Evolutionary conservation across 2,329 filamentous ascomycete genomes (phyloP).

Genomic region (Byssothecium circinans): DNA sequence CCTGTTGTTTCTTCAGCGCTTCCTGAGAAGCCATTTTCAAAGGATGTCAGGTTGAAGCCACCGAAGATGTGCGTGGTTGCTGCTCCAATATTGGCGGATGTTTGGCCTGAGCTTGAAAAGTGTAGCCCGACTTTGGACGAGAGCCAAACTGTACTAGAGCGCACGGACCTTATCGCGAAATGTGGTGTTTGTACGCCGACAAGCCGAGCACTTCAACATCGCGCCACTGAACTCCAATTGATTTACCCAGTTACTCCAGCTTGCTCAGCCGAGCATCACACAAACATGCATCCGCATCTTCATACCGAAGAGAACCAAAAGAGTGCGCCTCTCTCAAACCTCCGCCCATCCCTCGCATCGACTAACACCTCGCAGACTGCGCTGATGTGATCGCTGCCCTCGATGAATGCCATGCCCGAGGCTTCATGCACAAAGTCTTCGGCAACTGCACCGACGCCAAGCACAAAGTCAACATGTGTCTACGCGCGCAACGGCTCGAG

Average conservation of each 20-base stretch:
- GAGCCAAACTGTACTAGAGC: conserved; percentile 4
- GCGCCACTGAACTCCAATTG: conserved; percentile 13
- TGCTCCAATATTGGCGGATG: background rate
- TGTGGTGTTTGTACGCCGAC: too few relatives aligned
- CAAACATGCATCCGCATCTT: conserved; percentile 91
- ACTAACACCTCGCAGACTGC: conserved; percentile 66
- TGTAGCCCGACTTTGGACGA: background rate
- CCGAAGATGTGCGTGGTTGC: background rate
- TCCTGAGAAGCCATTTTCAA: conserved; percentile 53
- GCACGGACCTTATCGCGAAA: conserved; percentile 32
- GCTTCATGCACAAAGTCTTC: conserved; percentile 88
- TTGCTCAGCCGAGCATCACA: conserved; percentile 2
- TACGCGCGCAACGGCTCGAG: conserved; percentile 77
- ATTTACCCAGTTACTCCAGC: background rate
- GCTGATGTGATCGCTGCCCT: conserved; percentile 91
- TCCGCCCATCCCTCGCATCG: background rate
- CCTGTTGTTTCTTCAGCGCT: conserved; percentile 73
- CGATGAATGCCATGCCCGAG: conserved; percentile 90
- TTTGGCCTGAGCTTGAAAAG: conserved; percentile 1
- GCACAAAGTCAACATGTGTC: conserved; percentile 78
- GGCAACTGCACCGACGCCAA: conserved; percentile 92
- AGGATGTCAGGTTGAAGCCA: background rate
- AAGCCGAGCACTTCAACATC: conserved; percentile 11
- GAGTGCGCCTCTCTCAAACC: conserved; percentile 58
- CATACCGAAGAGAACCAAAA: conserved; percentile 84